phyloP scores from a whole-genome alignment of 352 stramenopile genomes.

The Phytophthora vignae region DNA sequence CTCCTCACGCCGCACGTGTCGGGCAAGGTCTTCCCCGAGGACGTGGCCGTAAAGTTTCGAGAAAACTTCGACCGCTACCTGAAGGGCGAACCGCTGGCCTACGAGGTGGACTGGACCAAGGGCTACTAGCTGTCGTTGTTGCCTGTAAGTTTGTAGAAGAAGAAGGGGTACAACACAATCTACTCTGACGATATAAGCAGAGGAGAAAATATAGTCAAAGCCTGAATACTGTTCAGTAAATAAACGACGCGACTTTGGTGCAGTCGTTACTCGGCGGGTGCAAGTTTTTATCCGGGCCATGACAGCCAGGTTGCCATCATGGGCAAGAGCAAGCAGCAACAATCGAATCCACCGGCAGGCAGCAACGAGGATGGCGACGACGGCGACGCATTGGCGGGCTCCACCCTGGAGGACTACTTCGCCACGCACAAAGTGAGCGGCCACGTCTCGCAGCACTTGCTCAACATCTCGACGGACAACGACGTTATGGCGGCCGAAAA shows the following conservation, averaged over 20 bases:
- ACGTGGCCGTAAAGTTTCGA: slow-evolving; percentile 83
- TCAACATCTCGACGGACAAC: slow-evolving; percentile 54
- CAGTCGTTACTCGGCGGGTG: slow-evolving; percentile 18
- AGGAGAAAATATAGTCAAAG: too few relatives aligned
- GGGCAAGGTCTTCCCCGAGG: slow-evolving; percentile 73
- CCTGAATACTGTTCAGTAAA: too few relatives aligned
- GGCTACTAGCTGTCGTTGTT: slow-evolving; percentile 50
- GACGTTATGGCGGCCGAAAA: slow-evolving; percentile 66
- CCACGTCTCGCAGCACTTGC: slow-evolving; percentile 64
- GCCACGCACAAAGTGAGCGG: slow-evolving; percentile 37
- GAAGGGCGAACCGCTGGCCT: slow-evolving; percentile 45
- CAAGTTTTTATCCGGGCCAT: slow-evolving; percentile 1
- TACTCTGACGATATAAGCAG: background rate
- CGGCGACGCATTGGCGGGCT: slow-evolving; percentile 28
- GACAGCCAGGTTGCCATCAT: slow-evolving; percentile 17
- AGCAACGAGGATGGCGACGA: slow-evolving; percentile 13
- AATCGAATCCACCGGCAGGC: slow-evolving; percentile 19
- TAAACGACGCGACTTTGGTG: background rate
- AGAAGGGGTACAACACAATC: background rate
- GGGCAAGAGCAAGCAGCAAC: slow-evolving; percentile 34
- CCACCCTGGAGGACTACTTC: slow-evolving; percentile 49
- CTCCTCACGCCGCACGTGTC: slow-evolving; percentile 86
- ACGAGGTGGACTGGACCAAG: slow-evolving; percentile 56
- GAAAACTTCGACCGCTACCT: slow-evolving; percentile 65
- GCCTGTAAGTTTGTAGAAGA: background rate